Percentiles rank a stretch among this genome's conserved stretches.
phyloP scores from a whole-genome alignment of 2,329 filamentous ascomycete genomes.

The Fusarium sublunatum region DNA sequence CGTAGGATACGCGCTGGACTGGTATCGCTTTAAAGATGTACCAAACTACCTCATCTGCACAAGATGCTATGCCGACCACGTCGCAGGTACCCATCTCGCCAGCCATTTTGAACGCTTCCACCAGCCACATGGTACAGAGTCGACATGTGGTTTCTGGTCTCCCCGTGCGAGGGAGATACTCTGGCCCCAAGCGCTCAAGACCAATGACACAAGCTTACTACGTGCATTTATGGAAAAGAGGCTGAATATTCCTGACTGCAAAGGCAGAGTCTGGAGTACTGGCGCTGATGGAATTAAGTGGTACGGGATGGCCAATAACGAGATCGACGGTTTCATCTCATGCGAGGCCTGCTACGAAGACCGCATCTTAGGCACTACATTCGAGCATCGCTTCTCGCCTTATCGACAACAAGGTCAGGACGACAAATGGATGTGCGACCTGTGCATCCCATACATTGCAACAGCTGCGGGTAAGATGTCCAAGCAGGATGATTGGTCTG shows the following conservation, averaged over 20 bases:
- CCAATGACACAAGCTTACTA: conserved; percentile 41
- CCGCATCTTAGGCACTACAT: conserved; percentile 42
- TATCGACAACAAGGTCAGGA: conserved; percentile 40
- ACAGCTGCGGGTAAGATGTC: conserved; percentile 35
- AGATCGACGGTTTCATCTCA: conserved; percentile 50
- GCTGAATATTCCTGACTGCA: conserved; percentile 46
- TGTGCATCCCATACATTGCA: conserved; percentile 44
- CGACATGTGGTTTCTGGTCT: conserved; percentile 47
- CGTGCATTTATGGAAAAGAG: conserved; percentile 48
- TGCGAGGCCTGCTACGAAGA: conserved; percentile 56
- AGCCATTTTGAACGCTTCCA: conserved; percentile 46
- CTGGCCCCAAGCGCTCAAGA: conserved; percentile 48
- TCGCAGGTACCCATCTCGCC: conserved; percentile 48
- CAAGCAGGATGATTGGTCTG: conserved; percentile 46
- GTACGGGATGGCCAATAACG: conserved; percentile 46
- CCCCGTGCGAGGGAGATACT: conserved; percentile 51
- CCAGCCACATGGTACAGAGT: conserved; percentile 47
- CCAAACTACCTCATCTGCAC: conserved; percentile 55
- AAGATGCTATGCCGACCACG: conserved; percentile 54
- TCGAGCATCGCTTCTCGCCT: conserved; percentile 48
- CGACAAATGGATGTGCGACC: conserved; percentile 51
- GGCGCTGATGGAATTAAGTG: conserved; percentile 48
- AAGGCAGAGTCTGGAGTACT: conserved; percentile 34
- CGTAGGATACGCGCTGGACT: conserved; percentile 48
- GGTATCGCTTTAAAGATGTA: conserved; percentile 46